phyloP scores from a whole-genome alignment of 179 eudicot species.

The Patellifolia procumbens region DNA sequence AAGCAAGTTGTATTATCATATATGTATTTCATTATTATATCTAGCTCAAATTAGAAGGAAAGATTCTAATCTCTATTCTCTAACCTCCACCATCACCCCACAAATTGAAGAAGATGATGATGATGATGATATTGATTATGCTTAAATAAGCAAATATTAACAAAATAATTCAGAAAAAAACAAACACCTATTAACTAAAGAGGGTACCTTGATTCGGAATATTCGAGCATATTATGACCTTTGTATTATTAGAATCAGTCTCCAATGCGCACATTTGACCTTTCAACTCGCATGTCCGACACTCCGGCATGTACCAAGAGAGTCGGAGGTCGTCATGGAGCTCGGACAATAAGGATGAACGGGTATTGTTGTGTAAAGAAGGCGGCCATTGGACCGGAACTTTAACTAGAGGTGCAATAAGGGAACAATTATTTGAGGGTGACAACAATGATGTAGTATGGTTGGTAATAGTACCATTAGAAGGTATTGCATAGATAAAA shows the following conservation, averaged over 20 bases:
- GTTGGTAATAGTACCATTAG: constrained; percentile 4
- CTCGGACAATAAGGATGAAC: constrained; percentile 27
- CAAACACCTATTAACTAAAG: background rate
- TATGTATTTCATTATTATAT: background rate
- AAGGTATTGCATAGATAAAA: constrained; percentile 40
- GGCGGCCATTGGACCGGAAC: constrained; percentile 52
- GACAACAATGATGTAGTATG: constrained; percentile 1
- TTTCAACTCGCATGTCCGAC: constrained; percentile 31
- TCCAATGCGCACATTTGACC: constrained; percentile 39
- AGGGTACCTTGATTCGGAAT: constrained; percentile 31
- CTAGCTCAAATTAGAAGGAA: constrained; percentile 8
- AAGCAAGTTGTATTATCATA: constrained; percentile 4
- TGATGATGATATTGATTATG: background rate
- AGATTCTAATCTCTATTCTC: constrained; percentile 5
- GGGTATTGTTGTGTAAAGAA: constrained; percentile 17
- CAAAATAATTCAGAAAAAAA: background rate
- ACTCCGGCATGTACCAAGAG: constrained; percentile 44
- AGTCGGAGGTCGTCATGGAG: constrained; percentile 43
- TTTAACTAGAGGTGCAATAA: constrained; percentile 22
- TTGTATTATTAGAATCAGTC: constrained; percentile 12
- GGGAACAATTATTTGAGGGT: constrained; percentile 26
- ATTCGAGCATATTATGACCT: constrained; percentile 24
- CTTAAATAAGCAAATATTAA: background rate
- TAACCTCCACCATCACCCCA: background rate
- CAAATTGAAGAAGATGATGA: background rate